These are phyloP conservation scores for Oryza glumipatula DNA, from an alignment of 176 grass and related monocot genomes.

Conservation along the genomic window DNA sequence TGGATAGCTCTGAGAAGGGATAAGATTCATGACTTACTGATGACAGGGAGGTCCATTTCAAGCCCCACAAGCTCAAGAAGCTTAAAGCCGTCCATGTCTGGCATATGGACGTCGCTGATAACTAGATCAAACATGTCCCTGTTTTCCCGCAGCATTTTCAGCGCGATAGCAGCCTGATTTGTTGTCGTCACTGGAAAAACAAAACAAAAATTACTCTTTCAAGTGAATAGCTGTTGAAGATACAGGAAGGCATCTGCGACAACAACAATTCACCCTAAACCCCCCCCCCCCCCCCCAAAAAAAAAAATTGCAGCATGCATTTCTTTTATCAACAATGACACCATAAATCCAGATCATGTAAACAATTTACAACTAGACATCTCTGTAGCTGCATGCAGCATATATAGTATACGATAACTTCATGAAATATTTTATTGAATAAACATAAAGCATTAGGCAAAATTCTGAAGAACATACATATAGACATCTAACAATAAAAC, in stretches of 20 bases:
- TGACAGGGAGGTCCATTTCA: slow-evolving; percentile 97
- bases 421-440: slow-evolving; percentile 14
- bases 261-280: background rate
- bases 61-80: slow-evolving; percentile 93
- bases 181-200: slow-evolving; percentile 73
- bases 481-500: background rate
- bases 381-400: slow-evolving; percentile 12
- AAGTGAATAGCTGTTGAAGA: slow-evolving; percentile 9
- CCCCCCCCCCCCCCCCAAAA: background rate
- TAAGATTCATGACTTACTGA: slow-evolving; percentile 62
- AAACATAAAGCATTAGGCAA: slow-evolving; percentile 16
- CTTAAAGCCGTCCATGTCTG: slow-evolving; percentile 97
- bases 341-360: slow-evolving; percentile 13
- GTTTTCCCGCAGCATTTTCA: slow-evolving; percentile 86
- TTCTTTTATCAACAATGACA: background rate
- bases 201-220: background rate
- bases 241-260: slow-evolving; percentile 19
- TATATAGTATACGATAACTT: slow-evolving; percentile 18
- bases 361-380: background rate
- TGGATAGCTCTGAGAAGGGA: background rate
- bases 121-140: slow-evolving; percentile 91
- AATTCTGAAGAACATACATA: slow-evolving; percentile 10
- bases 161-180: slow-evolving; percentile 75
- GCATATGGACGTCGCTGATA: slow-evolving; percentile 98
- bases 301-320: slow-evolving; percentile 20